Evolutionary conservation across 2,329 filamentous ascomycete genomes (phyloP), one percentile per base, ranked within the genome.

Genomic region (Colletotrichum eremochloae): DNA sequence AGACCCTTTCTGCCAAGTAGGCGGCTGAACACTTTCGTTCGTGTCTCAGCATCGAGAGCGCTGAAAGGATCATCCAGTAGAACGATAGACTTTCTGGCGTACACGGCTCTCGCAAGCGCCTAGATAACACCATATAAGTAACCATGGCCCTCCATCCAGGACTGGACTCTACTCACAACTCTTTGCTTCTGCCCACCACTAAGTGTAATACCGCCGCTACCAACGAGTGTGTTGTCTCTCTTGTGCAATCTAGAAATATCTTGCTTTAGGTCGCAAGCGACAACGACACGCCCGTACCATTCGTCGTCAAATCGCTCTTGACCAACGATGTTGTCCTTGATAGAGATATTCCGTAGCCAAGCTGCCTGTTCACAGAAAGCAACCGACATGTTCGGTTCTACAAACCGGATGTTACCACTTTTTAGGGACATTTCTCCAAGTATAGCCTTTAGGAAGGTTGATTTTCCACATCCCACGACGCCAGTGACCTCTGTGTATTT

Each of bases 251-350:
- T 20, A 0, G 56, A 24, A 31, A 76, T 55, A 48, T 76, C 75
- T 12, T 73, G 24, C 5, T 56, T 53, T 5, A 76, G 29, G 33
- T 65, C 74, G 38, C 75, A 76, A 1, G 74, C 72, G n/a, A 58
- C 48, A 29, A 76, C 3, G 3, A 80, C 79, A 12, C 77, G 70
- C 1, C 80, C 33, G 0, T 84, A 83, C 76, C 82, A 80, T 1
- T 57, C 40, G 0, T 75, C 74, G 6, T 84, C 80, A 2, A 75
- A 74, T 0, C 50, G 68, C 12, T 38, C 38, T 33, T 60, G 69
- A 63, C 72, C 75, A 2, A 71, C 33, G 15, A 79, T 75, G 40
- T 73, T 75, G 5, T 76, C 62, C 46, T 71, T 74, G 56, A 79
- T 73, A 14, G 68, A 64, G 36, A 63, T 55, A 63, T 77, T 69